Base-by-base conservation (phyloP, 306 rosid species). In the Casuarina equisetifolia region DNA sequence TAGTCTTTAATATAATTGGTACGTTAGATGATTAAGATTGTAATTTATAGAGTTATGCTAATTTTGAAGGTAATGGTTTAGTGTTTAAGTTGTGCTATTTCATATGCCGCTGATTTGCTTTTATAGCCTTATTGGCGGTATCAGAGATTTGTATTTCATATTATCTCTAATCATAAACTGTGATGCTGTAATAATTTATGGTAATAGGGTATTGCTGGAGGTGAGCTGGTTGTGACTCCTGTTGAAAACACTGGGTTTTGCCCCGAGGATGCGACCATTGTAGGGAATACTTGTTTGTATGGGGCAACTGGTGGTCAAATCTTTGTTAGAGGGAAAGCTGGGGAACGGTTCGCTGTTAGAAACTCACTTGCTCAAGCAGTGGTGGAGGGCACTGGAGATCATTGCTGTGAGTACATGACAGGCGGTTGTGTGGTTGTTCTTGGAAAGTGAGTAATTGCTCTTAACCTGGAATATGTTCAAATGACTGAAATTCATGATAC, bases 251-350 rank as follows among this genome's bases (percentile, higher is more conserved):
- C 86, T 10, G 98, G 97, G 64, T 95, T 95, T 84, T 76, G 57
- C 80, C 97, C 97, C 0, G 98, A 91, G 91, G 98, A 95, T 55
- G 97, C 98, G 70, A 85, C 98, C 63, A 95, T 95, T 86, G 97
- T 95, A 19, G 98, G 98, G 72, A 95, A 95, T 77, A 95, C 98
- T 70, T 95, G 98, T 86, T 86, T 95, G 90, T 95, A 95, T 81
- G 98, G 98, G 76, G 98, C 98, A 57, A 95, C 98, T 44, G 98
- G 98, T 51, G 98, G 98, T 11, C 98, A 92, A 82, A 80, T 95
- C 82, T 95, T 95, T 85, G 87, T 91, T 55, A 88, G 95, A 87
- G 98, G 98, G 79, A 92, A 83, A 84, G 98, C 98, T 39, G 98
- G 98, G 70, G 98, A 95, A 82, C 84, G 97, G 84, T 95, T 95